Evolutionary conservation across 2,329 filamentous ascomycete genomes (phyloP), one percentile per base, ranked within the genome.

Genomic region (Penicillium fuscoglaucum): DNA sequence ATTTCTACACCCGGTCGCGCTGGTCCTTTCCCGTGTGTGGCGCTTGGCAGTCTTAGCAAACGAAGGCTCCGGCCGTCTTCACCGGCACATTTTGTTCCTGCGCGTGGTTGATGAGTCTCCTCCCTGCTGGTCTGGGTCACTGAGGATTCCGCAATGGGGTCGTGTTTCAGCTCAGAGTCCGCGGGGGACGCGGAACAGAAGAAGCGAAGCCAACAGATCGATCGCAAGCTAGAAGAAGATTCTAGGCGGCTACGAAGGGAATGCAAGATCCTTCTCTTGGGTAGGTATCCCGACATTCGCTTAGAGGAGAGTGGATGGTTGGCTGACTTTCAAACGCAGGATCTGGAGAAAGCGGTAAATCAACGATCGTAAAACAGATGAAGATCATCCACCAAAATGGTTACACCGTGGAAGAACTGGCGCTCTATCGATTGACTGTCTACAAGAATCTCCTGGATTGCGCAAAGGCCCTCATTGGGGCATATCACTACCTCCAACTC

Each of bases 351-450:
- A 98, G 93, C 78, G 95, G 95, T 67, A 99, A 99, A 79, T 98
- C 95, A 58, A 99, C 95, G 10, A 98, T 99, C 70, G 95, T 99
- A 68, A 99, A 99, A 79, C 95, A 99, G 83, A 99, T 99, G 95
- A 99, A 98, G 80, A 99, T 99, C 69, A 98, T 99, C 72, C 95
- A 99, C 73, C 89, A 98, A 70, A 96, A 97, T 79, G 95, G 95
- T 61, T 99, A 99, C 78, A 93, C 91, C 12, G 87, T 91, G 66
- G 93, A 98, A 70, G 95, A 99, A 77, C 83, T 98, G 50, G 90
- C 90, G 70, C 89, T 96, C 74, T 98, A 98, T 80, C 90, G 95
- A 59, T 86, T 96, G 62, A 98, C 95, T 35, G 92, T 99, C 60
- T 99, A 96, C 82, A 99, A 99, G 80, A 99, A 99, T 75, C 83